Evolutionary conservation across 1,284 basidiomycete genomes (phyloP), one percentile per base, ranked within the genome.

Genomic region (Cryptococcus hybrid): DNA sequence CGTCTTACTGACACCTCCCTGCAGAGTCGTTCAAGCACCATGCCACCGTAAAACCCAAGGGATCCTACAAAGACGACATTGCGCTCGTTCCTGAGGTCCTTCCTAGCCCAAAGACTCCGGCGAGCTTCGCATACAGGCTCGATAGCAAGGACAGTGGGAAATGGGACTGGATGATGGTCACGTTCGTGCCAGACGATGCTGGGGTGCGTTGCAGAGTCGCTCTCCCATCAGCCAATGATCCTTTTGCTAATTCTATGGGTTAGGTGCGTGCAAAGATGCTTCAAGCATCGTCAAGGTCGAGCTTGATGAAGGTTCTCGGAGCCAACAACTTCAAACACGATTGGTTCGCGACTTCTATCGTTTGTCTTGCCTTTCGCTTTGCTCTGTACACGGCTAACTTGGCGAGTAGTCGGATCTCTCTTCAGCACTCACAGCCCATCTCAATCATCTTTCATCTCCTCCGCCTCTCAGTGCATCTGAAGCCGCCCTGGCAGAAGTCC

Each of bases 271-370:
- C 72, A 18, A 78, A 95, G 88, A 95, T 94, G 92, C 81, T 95
- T 35, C 93, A 94, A 74, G 92, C 92, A n/a, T 88, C 90, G 1
- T 87, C 88, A 0, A 85, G 90, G 51, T 81, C 83, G 34, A 84
- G 87, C 6, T 81, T 94, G 18, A 82, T 87, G 48, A 90, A 86
- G 74, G 81, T 84, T 5, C 82, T 94, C 1, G 90, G 90, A 47
- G 88, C 90, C 3, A 81, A 84, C 47, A 79, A 85, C 56, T 91
- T 93, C 75, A 84, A 85, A 11, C 88, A 90, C 70, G 84, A 84
- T 54, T 81, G 94, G 58, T 92, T 91, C 72, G 90, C 91, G 0
- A 92, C 89, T 0, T 84, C 84, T 55, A 87, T 86, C 68, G 81
- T 81, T 34, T 86, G 90, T 70, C 8, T 18, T 18, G 18, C 18